Conservation (phyloP, 2,329 filamentous ascomycete genomes). For the Sphaceloma murrayae region DNA sequence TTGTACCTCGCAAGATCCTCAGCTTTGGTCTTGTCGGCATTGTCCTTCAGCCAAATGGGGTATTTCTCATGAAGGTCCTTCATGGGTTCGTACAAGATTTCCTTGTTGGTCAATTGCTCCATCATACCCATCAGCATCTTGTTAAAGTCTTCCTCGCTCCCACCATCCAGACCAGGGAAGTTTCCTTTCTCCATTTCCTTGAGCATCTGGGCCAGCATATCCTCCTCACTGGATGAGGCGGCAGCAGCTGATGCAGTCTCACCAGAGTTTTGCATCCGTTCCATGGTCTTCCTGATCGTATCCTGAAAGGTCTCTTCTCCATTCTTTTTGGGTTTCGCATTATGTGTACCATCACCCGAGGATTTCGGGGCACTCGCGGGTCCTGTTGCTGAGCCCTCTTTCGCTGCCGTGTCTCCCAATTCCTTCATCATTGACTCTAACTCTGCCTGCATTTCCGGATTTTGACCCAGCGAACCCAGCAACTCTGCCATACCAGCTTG, state of each 20-base stretch:
- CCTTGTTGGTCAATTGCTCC: conserved; percentile 97
- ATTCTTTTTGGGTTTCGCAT: conserved; percentile 12
- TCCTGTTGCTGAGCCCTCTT: conserved; percentile 25
- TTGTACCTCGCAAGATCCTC: conserved; percentile 74
- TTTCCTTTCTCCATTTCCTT: conserved; percentile 69
- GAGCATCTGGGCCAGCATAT: conserved; percentile 84
- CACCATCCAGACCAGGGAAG: conserved; percentile 41
- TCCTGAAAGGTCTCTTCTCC: conserved; percentile 60
- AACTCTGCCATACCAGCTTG: conserved; percentile 82
- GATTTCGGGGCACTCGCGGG: conserved; percentile 20
- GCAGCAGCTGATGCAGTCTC: conserved; percentile 66
- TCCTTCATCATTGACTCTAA: conserved; percentile 71
- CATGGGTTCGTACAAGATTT: conserved; percentile 97
- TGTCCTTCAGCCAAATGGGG: conserved; percentile 76
- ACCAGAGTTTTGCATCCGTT: conserved; percentile 85
- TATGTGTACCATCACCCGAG: conserved; percentile 22
- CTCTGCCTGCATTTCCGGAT: conserved; percentile 62
- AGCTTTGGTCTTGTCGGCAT: conserved; percentile 51
- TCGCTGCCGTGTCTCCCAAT: conserved; percentile 39
- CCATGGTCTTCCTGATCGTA: conserved; percentile 87
- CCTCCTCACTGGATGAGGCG: conserved; percentile 49
- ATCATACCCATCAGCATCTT: conserved; percentile 97
- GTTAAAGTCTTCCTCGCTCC: conserved; percentile 72
- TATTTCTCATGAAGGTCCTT: conserved; percentile 93
- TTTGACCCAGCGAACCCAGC: conserved; percentile 56